Evolutionary conservation across 1,139 yeast species (phyloP), one percentile per base, ranked within the genome.

Genomic region (Scheffersomyces insectosa): DNA sequence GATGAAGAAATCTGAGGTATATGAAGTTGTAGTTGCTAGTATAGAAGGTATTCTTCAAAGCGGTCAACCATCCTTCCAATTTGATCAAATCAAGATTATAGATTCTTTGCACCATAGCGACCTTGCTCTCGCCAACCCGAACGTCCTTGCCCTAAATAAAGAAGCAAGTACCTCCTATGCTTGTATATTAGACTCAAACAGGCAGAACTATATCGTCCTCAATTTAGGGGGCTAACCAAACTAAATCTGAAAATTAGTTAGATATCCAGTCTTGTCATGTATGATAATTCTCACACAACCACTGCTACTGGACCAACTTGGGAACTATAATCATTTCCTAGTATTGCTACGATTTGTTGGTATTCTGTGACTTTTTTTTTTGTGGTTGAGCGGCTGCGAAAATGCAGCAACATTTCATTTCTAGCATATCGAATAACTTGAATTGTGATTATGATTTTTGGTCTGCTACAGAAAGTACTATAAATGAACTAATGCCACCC

Each of bases 181-280:
- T 1, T 77, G 79, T 49, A 46, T 78, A 25, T 51, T 78, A 23
- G 79, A 75, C 42, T 46, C 57, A 2, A 63, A 68, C 33, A 61
- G 63, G 40, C 69, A 68, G 43, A 65, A 65, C 37, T 79, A 76
- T 54, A 45, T 62, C 8, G 62, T 76, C 3, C 61, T 75, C 38
- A 41, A 43, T 15, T 12, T 45, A 31, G 34, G 34, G 34, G 6
- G 34, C 34, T 31, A 20, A 12, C 23, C 10, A 31, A n/a, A 31
- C 10, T 11, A 20, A 20, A 20, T 5, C 7, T 20, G 25, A 5
- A 20, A 5, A 20, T 20, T 20, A 20, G 25, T 20, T 5, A 20
- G 8, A 20, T 20, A 20, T 20, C 8, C 25, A 20, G 25, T 20
- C 25, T 20, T 5, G 8, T 20, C 20, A 20, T 20, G 25, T 20